Evolutionary conservation across 2,329 filamentous ascomycete species (phyloP), one percentile per base, ranked within the genome.

Genomic region (Alternaria dauci): DNA sequence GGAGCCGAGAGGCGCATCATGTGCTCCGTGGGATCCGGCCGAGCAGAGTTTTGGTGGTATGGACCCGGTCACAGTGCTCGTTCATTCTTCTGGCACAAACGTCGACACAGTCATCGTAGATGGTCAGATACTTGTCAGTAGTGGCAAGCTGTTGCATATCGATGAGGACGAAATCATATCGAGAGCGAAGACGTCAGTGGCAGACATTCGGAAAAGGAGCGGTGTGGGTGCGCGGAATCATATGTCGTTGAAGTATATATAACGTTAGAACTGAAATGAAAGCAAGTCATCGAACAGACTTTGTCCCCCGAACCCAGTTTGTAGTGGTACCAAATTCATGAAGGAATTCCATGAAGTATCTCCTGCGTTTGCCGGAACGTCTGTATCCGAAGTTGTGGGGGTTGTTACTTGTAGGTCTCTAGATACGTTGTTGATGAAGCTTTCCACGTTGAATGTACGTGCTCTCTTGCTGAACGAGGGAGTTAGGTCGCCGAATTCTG

Each of bases 11-110:
- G 74, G 74, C 1, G 68, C 78, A 8, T 69, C 76, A n/a, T 71
- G 66, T 25, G 76, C 78, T 59, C 81, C 80, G 2, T 82, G 77
- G 73, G 77, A 79, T 47, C 74, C 76, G 28, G 59, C 55, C 3
- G 68, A 76, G 47, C 58, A 77, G 20, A 5, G 39, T n/a, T 42
- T n/a, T 52, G 32, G 69, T 62, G 78, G 78, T 0, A 60, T 78
- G 1, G 76, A 77, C 58, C 77, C 81, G 0, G 71, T 81, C n/a
- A 81, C 78, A 14, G 44, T 69, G 38, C 30, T 59, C 5, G 38
- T 59, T 5, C 62, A 71, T 52, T 55, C 63, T 5, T 69, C 68
- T 12, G 60, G 63, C 12, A 34, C 47, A 8, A 50, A 68, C 47
- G 62, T 70, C 11, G 58, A 71, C 9, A 62, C 42, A 23, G 67